Evolutionary conservation across 495 filamentous ascomycete species (phyloP), one percentile per base, ranked within the genome.

Genomic region (Penicillium angulare): DNA sequence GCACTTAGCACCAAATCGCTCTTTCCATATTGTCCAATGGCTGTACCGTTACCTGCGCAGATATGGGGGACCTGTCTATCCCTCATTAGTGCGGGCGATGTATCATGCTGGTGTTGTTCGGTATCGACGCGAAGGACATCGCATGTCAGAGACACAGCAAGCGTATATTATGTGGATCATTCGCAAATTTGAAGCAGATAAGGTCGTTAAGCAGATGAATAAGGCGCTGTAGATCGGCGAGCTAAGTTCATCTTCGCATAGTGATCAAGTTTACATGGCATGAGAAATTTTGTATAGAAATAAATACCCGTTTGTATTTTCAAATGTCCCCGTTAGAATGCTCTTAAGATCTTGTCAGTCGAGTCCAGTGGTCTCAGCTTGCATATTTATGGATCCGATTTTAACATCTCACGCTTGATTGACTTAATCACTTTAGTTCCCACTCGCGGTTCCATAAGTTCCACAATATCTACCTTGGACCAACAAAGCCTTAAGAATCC

Each of bases 21-120:
- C 75, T 0, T 76, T 66, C 38, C 49, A 61, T 27, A 57, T 77
- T 33, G 55, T 75, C 5, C 60, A 65, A 31, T 69, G 66, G 61
- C 60, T 77, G n/a, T 77, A 74, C 40, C 39, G 49, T 9, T 73
- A 66, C 47, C 59, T 76, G 8, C 44, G 63, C 9, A 55, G 50
- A 32, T 68, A 76, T 43, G 50, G 61, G 33, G 72, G 64, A 7
- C 74, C 73, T 23, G 60, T 77, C n/a, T 54, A 65, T 33, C 67
- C 71, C 2, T 50, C 53, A 13, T 43, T 79, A 21, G 68, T 65
- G 8, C 72, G 74, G 18, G 71, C 76, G 3, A 55, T 78, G 65
- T 74, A 74, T 46, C 72, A 77, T 61, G 73, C 73, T 36, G 76
- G 72, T 21, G 59, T 79, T 16, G 68, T 68, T 13, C 59, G 76